phyloP scores from a whole-genome alignment of 192 early-diverging fungal genomes.

The Cladochytrium replicatum region DNA sequence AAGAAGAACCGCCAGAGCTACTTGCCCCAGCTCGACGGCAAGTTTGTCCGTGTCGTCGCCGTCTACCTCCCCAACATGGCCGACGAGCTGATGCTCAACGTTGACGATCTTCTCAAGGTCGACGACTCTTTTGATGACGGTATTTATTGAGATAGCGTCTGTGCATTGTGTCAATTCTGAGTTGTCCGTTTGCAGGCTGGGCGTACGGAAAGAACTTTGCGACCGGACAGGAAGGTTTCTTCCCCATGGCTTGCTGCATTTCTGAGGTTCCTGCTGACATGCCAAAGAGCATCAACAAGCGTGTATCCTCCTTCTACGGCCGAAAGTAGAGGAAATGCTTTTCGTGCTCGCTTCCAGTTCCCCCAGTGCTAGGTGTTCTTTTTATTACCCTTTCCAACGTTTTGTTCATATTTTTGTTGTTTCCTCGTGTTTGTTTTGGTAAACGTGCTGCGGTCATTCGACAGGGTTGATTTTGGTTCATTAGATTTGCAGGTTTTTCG shows the following conservation, averaged over 20 bases:
- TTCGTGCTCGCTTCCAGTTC: too few relatives aligned
- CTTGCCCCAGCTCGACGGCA: neutral
- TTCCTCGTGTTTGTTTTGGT: too few relatives aligned
- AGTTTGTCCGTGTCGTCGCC: neutral
- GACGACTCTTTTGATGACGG: neutral
- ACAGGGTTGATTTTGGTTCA: too few relatives aligned
- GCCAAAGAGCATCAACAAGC: neutral
- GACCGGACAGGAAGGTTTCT: neutral
- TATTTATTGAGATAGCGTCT: neutral
- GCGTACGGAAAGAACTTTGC: neutral
- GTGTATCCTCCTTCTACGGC: too few relatives aligned
- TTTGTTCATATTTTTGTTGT: too few relatives aligned
- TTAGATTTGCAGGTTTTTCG: too few relatives aligned
- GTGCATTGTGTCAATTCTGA: neutral
- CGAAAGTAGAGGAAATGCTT: too few relatives aligned
- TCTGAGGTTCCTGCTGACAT: neutral
- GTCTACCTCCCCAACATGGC: neutral
- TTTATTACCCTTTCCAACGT: too few relatives aligned
- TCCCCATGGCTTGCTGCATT: neutral
- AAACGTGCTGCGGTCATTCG: too few relatives aligned
- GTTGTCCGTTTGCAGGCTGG: neutral
- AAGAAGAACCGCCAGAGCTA: neutral
- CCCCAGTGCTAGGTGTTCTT: too few relatives aligned
- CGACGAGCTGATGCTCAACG: neutral
- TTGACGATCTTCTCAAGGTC: neutral